A percentile compares a stretch with the other conserved stretches of the same genome.
These are phyloP conservation scores for Microdochium nivale DNA, from an alignment of 2,329 filamentous ascomycete species.

Conservation along the genomic window DNA sequence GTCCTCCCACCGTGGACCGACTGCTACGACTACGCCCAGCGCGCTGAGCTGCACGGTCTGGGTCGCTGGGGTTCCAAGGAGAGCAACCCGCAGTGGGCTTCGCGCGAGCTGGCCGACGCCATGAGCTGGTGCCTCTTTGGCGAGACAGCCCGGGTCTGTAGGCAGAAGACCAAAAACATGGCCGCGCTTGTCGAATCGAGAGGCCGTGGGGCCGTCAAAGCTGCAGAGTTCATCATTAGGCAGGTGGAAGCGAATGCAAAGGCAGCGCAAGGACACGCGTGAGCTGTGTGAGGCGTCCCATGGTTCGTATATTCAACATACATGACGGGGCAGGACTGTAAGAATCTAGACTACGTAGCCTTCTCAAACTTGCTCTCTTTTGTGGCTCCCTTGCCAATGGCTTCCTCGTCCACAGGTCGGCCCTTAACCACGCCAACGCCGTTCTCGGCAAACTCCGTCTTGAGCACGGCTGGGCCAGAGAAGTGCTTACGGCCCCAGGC, in stretches of 20 bases:
- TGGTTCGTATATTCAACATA: neutral
- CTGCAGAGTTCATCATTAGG: neutral
- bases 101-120: constrained; percentile 9
- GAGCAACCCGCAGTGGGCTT: constrained; percentile 14
- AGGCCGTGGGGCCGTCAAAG: neutral
- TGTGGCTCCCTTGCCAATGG: neutral
- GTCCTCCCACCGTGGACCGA: constrained; percentile 36
- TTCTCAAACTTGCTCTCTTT: constrained; percentile 1
- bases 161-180: neutral
- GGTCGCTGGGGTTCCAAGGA: constrained; percentile 20
- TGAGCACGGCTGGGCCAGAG: constrained; percentile 41
- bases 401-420: constrained; percentile 5
- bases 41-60: constrained; percentile 33
- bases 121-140: neutral
- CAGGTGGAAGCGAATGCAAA: neutral
- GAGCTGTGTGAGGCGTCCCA: neutral
- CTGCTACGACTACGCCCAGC: constrained; percentile 35
- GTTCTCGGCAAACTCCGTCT: constrained; percentile 11
- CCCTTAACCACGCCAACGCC: constrained; percentile 13
- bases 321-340: neutral
- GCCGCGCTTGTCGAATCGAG: neutral
- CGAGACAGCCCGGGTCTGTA: neutral
- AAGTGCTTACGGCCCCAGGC: constrained; percentile 55
- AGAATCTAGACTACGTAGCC: neutral
- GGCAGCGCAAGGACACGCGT: neutral